phyloP scores from a whole-genome alignment of 345 rosid genomes.

The Brassica carinata region DNA sequence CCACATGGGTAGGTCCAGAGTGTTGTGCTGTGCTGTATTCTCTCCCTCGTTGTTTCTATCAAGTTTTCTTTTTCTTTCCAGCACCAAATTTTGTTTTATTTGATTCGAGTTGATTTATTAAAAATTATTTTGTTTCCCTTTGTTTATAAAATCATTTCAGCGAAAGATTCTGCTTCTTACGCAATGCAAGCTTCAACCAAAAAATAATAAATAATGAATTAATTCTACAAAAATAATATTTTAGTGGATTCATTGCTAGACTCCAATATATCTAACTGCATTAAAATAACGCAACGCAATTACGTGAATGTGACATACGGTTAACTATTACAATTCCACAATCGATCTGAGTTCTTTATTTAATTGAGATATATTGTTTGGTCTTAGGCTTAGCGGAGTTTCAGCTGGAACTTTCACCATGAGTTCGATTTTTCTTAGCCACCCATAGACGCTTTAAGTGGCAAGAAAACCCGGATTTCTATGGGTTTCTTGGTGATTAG shows the following conservation, averaged over 20 bases:
- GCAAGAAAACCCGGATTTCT: too few relatives aligned
- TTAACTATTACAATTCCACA: background rate
- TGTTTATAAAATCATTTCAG: background rate
- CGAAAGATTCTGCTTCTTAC: constrained; percentile 15
- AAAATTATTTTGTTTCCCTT: background rate
- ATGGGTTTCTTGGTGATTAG: too few relatives aligned
- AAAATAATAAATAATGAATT: background rate
- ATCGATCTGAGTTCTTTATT: background rate
- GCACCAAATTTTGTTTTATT: constrained; percentile 12
- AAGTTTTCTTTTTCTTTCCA: constrained; percentile 8
- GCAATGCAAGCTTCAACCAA: background rate
- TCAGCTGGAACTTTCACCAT: too few relatives aligned
- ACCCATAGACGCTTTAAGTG: too few relatives aligned
- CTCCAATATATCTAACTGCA: constrained; percentile 12
- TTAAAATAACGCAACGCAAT: constrained; percentile 5
- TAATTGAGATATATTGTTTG: background rate
- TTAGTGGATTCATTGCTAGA: constrained; percentile 33
- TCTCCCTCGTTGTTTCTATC: constrained; percentile 18
- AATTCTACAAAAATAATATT: background rate
- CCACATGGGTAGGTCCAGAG: constrained; percentile 33
- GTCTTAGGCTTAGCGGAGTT: too few relatives aligned
- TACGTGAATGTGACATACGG: constrained; percentile 7
- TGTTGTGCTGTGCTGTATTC: constrained; percentile 24
- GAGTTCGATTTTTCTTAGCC: too few relatives aligned
- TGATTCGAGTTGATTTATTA: background rate